Base-by-base conservation (phyloP, 1,139 yeast genomes). In the Nadsonia starkeyi-henricii region DNA sequence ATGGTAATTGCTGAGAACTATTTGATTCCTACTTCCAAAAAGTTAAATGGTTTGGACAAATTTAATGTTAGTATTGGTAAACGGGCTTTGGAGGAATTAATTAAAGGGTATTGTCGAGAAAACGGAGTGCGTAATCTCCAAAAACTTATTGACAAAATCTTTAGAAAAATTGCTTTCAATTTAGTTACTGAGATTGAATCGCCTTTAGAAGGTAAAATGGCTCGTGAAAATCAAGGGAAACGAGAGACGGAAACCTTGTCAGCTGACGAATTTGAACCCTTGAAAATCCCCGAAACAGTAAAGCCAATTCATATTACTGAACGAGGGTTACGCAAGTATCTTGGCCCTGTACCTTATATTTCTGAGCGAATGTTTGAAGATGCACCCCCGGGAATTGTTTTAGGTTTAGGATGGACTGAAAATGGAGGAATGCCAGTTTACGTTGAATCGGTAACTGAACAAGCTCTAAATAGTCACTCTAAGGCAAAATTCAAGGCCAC, bases 81-180 rank as follows among this genome's bases (percentile, higher is more conserved):
- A 48, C 81, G 74, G n/a, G 86, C 96, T 2, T 72, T 91, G 48
- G 73, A 75, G 49, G 67, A 77, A 30, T 73, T 91, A 60, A 85
- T 88, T 59, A 85, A 82, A 56, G 78, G 81, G 57, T 91, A 91
- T 60, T 88, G 96, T 60, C 79, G 96, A 59, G 98, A 91, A 67
- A 86, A 95, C 66, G 98, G 98, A 55, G 93, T 91, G 41, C 82
- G 98, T 73, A 85, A 88, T 58, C 72, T 91, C 62, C 88, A 89
- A 67, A 85, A 85, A 61, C 80, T 84, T 58, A 78, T 93, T 54
- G 94, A 85, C 56, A 84, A 93, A 65, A 84, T 91, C 42, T 89
- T 81, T 67, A 82, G 97, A 66, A 89, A 89, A 63, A 88, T 95
- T 17, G 93, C 96, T 1, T 71, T 84, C 57, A 81, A 83, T 61